Evolutionary conservation across 305 asterid species (phyloP), one percentile per base, ranked within the genome.

Genomic region (Solanum chacoense): DNA sequence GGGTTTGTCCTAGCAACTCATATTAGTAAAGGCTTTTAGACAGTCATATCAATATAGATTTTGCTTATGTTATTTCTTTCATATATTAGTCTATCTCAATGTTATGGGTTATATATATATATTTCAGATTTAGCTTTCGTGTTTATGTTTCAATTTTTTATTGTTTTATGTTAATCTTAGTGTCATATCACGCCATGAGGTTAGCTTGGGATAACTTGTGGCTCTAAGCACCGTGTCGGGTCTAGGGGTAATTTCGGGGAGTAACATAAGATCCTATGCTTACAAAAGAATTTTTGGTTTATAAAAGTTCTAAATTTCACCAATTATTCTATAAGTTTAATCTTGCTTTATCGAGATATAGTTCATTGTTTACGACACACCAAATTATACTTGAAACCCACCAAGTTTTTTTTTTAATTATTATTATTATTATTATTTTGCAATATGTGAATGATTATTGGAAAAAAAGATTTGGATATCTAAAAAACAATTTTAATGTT

Each of bases 391-490:
- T 7, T 50, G 65, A 55, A 55, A 55, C 67, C 24, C 67, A 55
- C 67, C 11, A n/a, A n/a, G n/a, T n/a, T n/a, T n/a, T n/a, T n/a
- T n/a, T n/a, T n/a, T n/a, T n/a, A n/a, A n/a, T 31, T 31, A 31
- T 31, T 40, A 11, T 38, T 38, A 10, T 37, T 38, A 10, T 38
- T 38, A 2, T 37, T 37, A 32, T 32, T 34, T 37, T 37, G 42
- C 42, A 37, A 18, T 16, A 45, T 45, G 59, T 45, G 59, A 20
- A 45, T 5, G 59, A 45, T 45, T 55, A 55, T 55, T 55, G 96
- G 97, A 94, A 93, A 95, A 96, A 92, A 18, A 18, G n/a, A 55
- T 55, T 18, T 55, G 11, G 2, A 18, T 55, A 55, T 55, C 67
- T 18, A 18, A 55, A 55, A 55, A 55, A 16, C 0, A 6, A 2